phyloP scores from a whole-genome alignment of 352 stramenopile species.

The Phytophthora gonapodyides region DNA sequence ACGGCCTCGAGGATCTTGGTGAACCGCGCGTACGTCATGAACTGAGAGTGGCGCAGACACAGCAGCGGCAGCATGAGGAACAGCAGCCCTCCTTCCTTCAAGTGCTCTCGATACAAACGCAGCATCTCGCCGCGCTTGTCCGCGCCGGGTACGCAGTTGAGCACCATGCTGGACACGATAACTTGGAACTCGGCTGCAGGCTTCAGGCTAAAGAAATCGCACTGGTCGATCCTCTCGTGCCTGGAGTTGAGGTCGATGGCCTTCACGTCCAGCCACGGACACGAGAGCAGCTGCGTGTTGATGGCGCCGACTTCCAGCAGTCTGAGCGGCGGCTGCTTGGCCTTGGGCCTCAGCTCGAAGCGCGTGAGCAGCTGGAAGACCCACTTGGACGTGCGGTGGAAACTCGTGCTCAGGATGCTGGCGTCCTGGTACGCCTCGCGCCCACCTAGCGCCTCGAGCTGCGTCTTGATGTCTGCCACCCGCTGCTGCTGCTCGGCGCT shows the following conservation, averaged over 20 bases:
- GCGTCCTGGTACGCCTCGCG: conserved; percentile 95
- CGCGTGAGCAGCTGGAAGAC: conserved; percentile 90
- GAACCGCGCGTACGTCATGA: conserved; percentile 78
- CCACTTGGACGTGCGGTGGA: conserved; percentile 96
- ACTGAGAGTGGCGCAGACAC: conserved; percentile 75
- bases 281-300: conserved; percentile 96
- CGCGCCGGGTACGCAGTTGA: conserved; percentile 96
- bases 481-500: conserved; percentile 32
- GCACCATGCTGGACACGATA: conserved; percentile 94
- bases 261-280: conserved; percentile 90
- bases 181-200: conserved; percentile 84
- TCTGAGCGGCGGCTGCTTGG: conserved; percentile 61
- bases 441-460: conserved; percentile 88
- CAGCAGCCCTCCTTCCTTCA: conserved; percentile 54
- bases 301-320: conserved; percentile 94
- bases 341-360: conserved; percentile 70
- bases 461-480: conserved; percentile 63
- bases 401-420: conserved; percentile 93
- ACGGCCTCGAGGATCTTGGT: conserved; percentile 68
- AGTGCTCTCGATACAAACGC: conserved; percentile 60
- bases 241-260: conserved; percentile 96
- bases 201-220: conserved; percentile 91
- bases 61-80: conserved; percentile 83
- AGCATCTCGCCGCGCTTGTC: conserved; percentile 82
- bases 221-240: conserved; percentile 90